These are phyloP conservation scores for Metschnikowia sp. DNA, from an alignment of 805 yeast species.

Conservation along the genomic window DNA sequence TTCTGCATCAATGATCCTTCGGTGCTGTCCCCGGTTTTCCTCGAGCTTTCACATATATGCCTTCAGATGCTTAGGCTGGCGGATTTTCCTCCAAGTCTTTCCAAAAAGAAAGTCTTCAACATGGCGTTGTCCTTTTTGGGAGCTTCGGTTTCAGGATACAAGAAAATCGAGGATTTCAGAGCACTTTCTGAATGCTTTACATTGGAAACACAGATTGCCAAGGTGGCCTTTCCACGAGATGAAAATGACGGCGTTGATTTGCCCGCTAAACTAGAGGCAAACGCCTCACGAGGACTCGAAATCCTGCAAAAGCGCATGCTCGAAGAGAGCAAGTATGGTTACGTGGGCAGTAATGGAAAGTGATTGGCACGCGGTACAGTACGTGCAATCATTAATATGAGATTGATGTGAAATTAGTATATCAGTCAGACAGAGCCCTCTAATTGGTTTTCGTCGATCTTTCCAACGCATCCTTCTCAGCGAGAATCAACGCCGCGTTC, in stretches of 20 bases:
- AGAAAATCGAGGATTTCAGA: slow-evolving; percentile 32
- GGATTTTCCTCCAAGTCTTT: neutral
- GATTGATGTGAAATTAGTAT: neutral
- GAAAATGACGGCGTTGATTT: slow-evolving; percentile 8
- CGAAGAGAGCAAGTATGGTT: slow-evolving; percentile 13
- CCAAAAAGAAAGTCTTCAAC: slow-evolving; percentile 22
- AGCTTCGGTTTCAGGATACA: slow-evolving; percentile 44
- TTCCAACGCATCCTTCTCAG: slow-evolving; percentile 67
- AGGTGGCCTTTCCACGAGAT: slow-evolving; percentile 2
- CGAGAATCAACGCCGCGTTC: slow-evolving; percentile 79
- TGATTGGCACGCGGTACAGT: neutral
- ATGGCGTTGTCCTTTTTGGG: slow-evolving; percentile 38
- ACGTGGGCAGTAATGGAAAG: slow-evolving; percentile 1
- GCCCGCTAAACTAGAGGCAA: slow-evolving; percentile 11
- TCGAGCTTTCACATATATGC: slow-evolving; percentile 28
- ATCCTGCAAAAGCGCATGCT: slow-evolving; percentile 9
- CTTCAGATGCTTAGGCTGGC: slow-evolving; percentile 14
- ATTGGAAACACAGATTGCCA: slow-evolving; percentile 26
- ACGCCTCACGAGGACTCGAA: slow-evolving; percentile 14
- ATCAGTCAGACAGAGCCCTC: neutral
- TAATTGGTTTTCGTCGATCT: slow-evolving; percentile 22
- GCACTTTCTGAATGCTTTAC: slow-evolving; percentile 40
- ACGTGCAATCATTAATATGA: neutral
- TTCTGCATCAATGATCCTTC: slow-evolving; percentile 38
- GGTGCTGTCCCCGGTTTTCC: slow-evolving; percentile 33